Conservation (phyloP, 2,329 filamentous ascomycete genomes). For the Myriosclerotinia duriaeana region DNA sequence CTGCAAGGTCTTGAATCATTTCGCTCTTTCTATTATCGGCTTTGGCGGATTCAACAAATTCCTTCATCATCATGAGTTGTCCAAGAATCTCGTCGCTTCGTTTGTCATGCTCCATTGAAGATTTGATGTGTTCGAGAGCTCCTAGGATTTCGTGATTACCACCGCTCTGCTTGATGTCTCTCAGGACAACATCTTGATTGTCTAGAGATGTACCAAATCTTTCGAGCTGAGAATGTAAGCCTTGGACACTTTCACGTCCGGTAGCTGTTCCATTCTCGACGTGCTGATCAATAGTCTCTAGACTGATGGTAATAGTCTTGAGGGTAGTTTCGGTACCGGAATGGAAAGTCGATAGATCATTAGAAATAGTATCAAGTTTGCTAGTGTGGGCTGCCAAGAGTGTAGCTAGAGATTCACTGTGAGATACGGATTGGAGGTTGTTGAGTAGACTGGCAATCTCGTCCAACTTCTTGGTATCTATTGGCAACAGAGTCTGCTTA, state of each 20-base stretch:
- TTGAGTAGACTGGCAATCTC: conserved; percentile 18
- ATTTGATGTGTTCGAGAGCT: too few species aligned
- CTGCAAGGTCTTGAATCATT: neutral
- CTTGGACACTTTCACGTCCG: conserved; percentile 11
- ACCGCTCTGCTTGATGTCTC: too few species aligned
- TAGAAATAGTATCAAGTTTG: conserved; percentile 23
- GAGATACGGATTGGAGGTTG: conserved; percentile 7
- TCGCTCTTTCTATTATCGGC: too few species aligned
- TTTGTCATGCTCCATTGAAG: too few species aligned
- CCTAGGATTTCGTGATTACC: too few species aligned
- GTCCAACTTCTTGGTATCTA: conserved; percentile 23
- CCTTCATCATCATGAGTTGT: too few species aligned
- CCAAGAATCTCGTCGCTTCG: too few species aligned
- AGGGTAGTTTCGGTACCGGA: conserved; percentile 18
- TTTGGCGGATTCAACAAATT: too few species aligned
- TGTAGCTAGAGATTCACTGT: conserved; percentile 4
- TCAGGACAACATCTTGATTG: too few species aligned
- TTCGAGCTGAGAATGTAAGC: neutral
- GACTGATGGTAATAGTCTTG: conserved; percentile 18
- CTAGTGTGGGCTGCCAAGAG: conserved; percentile 12
- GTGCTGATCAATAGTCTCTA: conserved; percentile 19
- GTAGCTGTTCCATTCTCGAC: conserved; percentile 15
- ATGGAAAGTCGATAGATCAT: conserved; percentile 18
- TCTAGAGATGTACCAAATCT: too few species aligned
- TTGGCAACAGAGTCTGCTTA: conserved; percentile 21